These are phyloP conservation scores for Ustilago bromivora DNA, from an alignment of 1,284 basidiomycete species.

Conservation along the genomic window DNA sequence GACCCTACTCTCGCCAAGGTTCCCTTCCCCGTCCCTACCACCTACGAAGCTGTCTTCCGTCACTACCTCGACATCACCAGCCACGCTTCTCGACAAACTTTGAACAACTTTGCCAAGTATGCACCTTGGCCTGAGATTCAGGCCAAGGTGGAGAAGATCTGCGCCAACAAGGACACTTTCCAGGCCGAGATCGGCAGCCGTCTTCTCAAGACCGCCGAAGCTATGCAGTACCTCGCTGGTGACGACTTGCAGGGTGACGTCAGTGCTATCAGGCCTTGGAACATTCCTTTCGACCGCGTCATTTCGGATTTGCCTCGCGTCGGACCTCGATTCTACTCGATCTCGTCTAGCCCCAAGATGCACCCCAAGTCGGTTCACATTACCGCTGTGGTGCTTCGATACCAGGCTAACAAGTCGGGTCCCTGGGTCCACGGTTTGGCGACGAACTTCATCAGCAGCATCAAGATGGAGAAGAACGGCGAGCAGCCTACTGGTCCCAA, in stretches of 20 bases:
- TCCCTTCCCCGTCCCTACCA: constrained; percentile 96
- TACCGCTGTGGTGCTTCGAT: constrained; percentile 82
- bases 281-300: constrained; percentile 96
- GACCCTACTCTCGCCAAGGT: constrained; percentile 98
- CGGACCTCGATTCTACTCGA: constrained; percentile 97
- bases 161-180: constrained; percentile 88
- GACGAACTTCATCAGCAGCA: constrained; percentile 65
- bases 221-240: constrained; percentile 85
- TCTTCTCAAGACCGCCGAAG: constrained; percentile 89
- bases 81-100: constrained; percentile 90
- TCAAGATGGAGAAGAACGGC: constrained; percentile 78
- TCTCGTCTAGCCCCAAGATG: constrained; percentile 95
- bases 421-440: constrained; percentile 65
- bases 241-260: constrained; percentile 77
- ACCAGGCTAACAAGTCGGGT: constrained; percentile 45
- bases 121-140: constrained; percentile 85
- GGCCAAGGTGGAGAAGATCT: constrained; percentile 80
- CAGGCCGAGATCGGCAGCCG: constrained; percentile 80
- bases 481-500: constrained; percentile 59
- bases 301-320: constrained; percentile 91
- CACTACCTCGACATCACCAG: constrained; percentile 97
- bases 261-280: constrained; percentile 82
- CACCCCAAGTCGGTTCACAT: constrained; percentile 89
- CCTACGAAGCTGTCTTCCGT: constrained; percentile 90
- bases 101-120: constrained; percentile 86